Percentiles rank a stretch among this genome's conserved stretches.
phyloP scores from a whole-genome alignment of 768 basidiomycete species.

The Termitomyces sp. region DNA sequence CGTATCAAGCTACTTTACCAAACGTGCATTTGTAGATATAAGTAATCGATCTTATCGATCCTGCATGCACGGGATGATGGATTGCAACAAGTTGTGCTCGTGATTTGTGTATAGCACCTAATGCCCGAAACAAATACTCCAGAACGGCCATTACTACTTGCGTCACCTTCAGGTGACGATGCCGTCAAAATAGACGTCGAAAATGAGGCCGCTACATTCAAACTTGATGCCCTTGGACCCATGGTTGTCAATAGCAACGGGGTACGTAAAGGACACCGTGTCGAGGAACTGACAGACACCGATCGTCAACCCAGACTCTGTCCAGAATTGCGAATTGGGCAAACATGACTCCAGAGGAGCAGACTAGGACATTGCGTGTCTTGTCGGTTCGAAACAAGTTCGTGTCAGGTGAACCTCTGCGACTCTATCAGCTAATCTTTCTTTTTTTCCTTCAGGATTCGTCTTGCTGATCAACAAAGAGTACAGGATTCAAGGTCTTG shows the following conservation, averaged over 20 bases:
- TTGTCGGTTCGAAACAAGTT: constrained; percentile 48
- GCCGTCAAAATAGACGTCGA: constrained; percentile 6
- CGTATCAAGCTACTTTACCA: background rate
- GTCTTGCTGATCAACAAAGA: background rate
- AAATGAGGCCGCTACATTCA: constrained; percentile 26
- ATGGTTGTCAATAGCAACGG: constrained; percentile 67
- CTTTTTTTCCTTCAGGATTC: background rate
- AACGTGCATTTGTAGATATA: background rate
- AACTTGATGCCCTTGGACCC: constrained; percentile 55
- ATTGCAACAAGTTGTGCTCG: background rate
- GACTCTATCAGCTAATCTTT: background rate
- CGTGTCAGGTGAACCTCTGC: background rate
- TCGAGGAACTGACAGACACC: background rate
- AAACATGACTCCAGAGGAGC: constrained; percentile 49
- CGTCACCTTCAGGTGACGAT: constrained; percentile 1
- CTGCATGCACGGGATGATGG: background rate
- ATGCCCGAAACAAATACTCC: constrained; percentile 5
- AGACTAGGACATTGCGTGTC: constrained; percentile 49
- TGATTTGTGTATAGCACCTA: background rate
- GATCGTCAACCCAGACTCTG: constrained; percentile 37
- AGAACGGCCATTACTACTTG: background rate
- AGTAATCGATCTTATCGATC: background rate
- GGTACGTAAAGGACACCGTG: constrained; percentile 27
- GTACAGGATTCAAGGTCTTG: background rate
- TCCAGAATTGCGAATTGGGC: constrained; percentile 65